Evolutionary conservation across 495 filamentous ascomycete species (phyloP).

Genomic region (Aspergillus steynii): DNA sequence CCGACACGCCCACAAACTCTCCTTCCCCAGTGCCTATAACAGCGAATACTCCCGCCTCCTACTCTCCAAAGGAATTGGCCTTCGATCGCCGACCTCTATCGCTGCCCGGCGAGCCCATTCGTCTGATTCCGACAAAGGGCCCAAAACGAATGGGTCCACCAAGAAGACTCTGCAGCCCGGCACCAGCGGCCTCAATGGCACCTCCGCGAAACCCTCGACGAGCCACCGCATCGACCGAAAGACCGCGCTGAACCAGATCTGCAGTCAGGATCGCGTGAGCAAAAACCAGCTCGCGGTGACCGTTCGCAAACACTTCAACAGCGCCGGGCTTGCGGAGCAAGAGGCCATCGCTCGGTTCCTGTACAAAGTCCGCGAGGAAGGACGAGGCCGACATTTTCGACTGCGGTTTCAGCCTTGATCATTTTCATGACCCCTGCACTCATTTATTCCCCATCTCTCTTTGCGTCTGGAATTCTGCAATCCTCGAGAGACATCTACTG

Average conservation of each 20-base stretch:
- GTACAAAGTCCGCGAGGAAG: slow-evolving; percentile 70
- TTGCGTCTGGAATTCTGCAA: neutral
- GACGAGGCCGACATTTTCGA: slow-evolving; percentile 44
- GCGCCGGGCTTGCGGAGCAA: slow-evolving; percentile 76
- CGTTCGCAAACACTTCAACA: slow-evolving; percentile 90
- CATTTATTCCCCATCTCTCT: neutral
- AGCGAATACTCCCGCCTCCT: slow-evolving; percentile 70
- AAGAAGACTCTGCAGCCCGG: slow-evolving; percentile 15
- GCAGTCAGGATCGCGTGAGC: slow-evolving; percentile 59
- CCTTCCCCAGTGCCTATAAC: slow-evolving; percentile 67
- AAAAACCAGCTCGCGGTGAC: slow-evolving; percentile 79
- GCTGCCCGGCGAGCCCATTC: slow-evolving; percentile 41
- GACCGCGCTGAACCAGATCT: slow-evolving; percentile 32
- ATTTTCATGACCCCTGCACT: neutral
- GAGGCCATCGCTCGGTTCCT: slow-evolving; percentile 86
- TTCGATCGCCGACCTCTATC: slow-evolving; percentile 48
- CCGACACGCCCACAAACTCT: slow-evolving; percentile 72
- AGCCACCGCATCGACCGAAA: slow-evolving; percentile 19
- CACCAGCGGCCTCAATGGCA: slow-evolving; percentile 16
- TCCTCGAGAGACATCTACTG: neutral
- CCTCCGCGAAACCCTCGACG: slow-evolving; percentile 2
- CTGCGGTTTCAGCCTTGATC: slow-evolving; percentile 42
- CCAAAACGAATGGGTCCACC: slow-evolving; percentile 9
- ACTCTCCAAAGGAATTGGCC: slow-evolving; percentile 70
- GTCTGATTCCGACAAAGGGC: slow-evolving; percentile 17